Evolutionary conservation across 1,139 yeast species (phyloP), one percentile per base, ranked within the genome.

Genomic region (Yamadazyma pseudoaaseri): DNA sequence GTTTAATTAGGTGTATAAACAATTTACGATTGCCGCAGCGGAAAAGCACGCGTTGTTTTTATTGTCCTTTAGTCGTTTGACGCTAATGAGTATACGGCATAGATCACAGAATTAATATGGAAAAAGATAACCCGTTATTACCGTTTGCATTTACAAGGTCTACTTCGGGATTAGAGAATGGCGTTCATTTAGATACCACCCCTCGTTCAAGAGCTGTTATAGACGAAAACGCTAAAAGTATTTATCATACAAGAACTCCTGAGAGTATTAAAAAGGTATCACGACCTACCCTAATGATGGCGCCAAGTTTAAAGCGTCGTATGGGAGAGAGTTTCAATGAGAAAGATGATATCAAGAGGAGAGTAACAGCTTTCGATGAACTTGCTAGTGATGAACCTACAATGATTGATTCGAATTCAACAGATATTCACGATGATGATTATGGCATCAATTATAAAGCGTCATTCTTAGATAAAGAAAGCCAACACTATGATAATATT

Each of bases 301-400:
- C 56, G 1, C 74, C 74, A 5, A 56, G 60, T 12, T 55, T 70
- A 43, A 70, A 70, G 37, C 54, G 76, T 36, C 63, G 66, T 35
- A 62, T 65, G 69, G 74, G 74, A 0, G 72, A 57, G 22, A 65
- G 72, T 48, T 70, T 70, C 44, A 67, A 67, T 33, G 74, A 70
- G 34, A 66, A 66, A 33, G 73, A 67, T 44, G 66, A 70, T 37
- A 44, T 66, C 16, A 70, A 70, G 36, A 52, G 72, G 39, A 48
- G 65, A 29, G 71, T 56, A 10, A 41, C 49, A 22, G 56, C 43
- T 1, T 39, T 40, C 27, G 50, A 43, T 26, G 47, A 34, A 6
- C 11, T 32, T 6, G 35, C 37, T 14, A 44, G 47, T 33, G 50
- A 44, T 24, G 49, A 43, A 10, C 49, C 49, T 2, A 44, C 46